Percentiles rank a stretch among this genome's conserved stretches.
Conservation (phyloP, 306 rosid species). For the barrel medic (Medicago truncatula) region DNA sequence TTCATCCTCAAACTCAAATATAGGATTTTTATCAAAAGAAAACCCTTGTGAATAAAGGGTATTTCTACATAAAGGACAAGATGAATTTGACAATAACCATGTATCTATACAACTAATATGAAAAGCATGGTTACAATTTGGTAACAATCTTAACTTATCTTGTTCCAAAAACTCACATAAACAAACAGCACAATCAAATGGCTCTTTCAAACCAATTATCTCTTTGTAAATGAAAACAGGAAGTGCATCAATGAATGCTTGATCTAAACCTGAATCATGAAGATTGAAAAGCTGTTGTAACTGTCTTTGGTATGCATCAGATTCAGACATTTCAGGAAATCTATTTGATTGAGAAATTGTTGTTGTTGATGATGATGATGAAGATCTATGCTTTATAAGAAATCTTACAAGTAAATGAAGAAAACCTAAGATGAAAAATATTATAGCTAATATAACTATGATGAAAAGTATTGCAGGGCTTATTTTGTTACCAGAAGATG, state of each 20-base stretch:
- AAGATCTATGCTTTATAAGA: slow-evolving; percentile 67
- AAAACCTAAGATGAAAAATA: slow-evolving; percentile 78
- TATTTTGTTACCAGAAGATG: slow-evolving; percentile 68
- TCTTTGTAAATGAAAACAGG: slow-evolving; percentile 82
- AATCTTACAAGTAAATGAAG: slow-evolving; percentile 86
- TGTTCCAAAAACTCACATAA: slow-evolving; percentile 82
- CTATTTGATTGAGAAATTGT: slow-evolving; percentile 70
- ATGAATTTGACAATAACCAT: slow-evolving; percentile 90
- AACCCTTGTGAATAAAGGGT: slow-evolving; percentile 67
- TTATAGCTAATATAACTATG: slow-evolving; percentile 74
- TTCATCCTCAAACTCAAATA: slow-evolving; percentile 61
- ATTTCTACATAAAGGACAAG: slow-evolving; percentile 96
- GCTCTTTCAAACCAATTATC: slow-evolving; percentile 75
- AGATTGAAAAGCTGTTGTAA: slow-evolving; percentile 95
- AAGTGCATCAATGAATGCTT: slow-evolving; percentile 89
- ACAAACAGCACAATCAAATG: slow-evolving; percentile 97
- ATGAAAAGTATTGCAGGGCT: slow-evolving; percentile 80
- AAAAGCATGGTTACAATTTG: slow-evolving; percentile 89
- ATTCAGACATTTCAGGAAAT: slow-evolving; percentile 69
- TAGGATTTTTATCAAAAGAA: slow-evolving; percentile 64
- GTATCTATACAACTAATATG: slow-evolving; percentile 91
- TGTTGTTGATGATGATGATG: slow-evolving; percentile 68
- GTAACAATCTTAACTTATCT: slow-evolving; percentile 83
- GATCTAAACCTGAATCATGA: slow-evolving; percentile 94
- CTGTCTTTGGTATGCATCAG: slow-evolving; percentile 80